These are phyloP conservation scores for Populus tomentosa DNA, from an alignment of 441 rosid genomes.

Conservation along the genomic window DNA sequence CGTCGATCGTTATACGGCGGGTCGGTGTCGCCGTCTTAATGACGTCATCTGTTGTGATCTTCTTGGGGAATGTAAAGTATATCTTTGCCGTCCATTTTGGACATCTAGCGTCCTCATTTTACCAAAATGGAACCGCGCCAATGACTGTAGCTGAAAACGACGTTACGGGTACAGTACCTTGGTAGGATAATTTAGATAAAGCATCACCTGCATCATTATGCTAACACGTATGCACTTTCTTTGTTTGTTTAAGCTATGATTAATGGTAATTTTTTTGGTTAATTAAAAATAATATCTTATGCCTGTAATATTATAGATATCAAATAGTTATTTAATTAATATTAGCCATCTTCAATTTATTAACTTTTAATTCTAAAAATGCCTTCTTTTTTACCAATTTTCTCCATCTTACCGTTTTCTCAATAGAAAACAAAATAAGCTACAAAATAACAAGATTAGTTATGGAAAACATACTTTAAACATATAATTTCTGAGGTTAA, in stretches of 20 bases:
- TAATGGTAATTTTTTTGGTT: too few species aligned
- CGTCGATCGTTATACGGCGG: constrained; percentile 20
- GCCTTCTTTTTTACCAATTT: too few species aligned
- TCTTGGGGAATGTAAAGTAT: constrained; percentile 9
- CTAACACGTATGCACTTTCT: not conserved
- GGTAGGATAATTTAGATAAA: not conserved
- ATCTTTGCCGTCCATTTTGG: constrained; percentile 25
- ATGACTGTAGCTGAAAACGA: not conserved
- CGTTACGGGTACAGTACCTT: not conserved
- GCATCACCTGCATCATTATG: not conserved
- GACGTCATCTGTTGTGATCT: constrained; percentile 28
- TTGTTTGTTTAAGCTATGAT: not conserved
- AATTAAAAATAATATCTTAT: too few species aligned
- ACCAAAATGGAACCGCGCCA: not conserved
- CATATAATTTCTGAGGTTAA: too few species aligned
- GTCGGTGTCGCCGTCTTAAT: constrained; percentile 18
- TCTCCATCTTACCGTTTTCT: too few species aligned
- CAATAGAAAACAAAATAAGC: too few species aligned
- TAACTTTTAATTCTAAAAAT: too few species aligned
- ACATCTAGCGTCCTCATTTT: not conserved
- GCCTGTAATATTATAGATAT: too few species aligned
- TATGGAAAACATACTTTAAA: too few species aligned
- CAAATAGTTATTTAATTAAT: too few species aligned
- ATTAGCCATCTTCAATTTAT: too few species aligned
- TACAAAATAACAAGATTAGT: too few species aligned